phyloP scores from a whole-genome alignment of 2,329 filamentous ascomycete species.

The Fusarium sp. region DNA sequence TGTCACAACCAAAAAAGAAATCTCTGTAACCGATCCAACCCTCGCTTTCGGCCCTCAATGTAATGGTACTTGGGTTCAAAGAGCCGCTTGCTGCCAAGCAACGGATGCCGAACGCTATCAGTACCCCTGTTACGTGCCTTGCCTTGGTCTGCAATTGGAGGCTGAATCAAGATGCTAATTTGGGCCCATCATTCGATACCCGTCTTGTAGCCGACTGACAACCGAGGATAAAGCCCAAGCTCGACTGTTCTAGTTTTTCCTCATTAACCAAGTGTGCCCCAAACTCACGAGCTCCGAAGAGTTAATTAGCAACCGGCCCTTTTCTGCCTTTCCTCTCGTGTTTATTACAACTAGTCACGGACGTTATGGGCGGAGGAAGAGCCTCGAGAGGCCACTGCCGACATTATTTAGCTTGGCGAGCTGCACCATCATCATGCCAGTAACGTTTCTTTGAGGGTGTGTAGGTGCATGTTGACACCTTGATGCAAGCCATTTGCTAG shows the following conservation, averaged over 20 bases:
- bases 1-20: background rate
- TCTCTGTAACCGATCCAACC: background rate
- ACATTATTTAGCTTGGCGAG: slow-evolving; percentile 30
- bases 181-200: slow-evolving; percentile 25
- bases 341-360: slow-evolving; percentile 1
- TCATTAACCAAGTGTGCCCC: slow-evolving; percentile 27
- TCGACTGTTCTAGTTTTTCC: slow-evolving; percentile 12
- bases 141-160: background rate
- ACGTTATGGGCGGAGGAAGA: background rate
- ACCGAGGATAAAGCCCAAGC: slow-evolving; percentile 46
- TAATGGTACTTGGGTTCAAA: slow-evolving; percentile 2
- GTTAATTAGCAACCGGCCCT: slow-evolving; percentile 23
- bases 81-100: slow-evolving; percentile 37
- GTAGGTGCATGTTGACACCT: background rate
- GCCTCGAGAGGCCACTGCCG: slow-evolving; percentile 17
- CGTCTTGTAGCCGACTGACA: slow-evolving; percentile 41
- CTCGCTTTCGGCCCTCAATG: background rate
- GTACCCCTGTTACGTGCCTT: slow-evolving; percentile 27
- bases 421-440: slow-evolving; percentile 11
- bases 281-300: background rate
- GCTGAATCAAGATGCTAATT: slow-evolving; percentile 7
- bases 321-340: slow-evolving; percentile 14
- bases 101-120: slow-evolving; percentile 22
- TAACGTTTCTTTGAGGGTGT: background rate
- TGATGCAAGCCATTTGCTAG: background rate